Evolutionary conservation across 257 asterid genomes (phyloP).

Genomic region (Solanum paucissectum): DNA sequence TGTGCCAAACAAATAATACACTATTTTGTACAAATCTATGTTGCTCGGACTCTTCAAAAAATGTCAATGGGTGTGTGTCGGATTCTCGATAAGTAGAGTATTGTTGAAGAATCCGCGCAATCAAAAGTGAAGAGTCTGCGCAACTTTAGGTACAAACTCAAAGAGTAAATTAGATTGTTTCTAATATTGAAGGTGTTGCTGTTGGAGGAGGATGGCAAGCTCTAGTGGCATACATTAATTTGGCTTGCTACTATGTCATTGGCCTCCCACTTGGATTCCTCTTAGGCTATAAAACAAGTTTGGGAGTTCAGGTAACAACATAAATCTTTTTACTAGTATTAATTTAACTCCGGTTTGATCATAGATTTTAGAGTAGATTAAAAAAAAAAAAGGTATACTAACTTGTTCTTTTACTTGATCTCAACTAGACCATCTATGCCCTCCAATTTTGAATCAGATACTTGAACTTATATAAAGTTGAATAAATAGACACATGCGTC

Average conservation of each 20-base stretch:
- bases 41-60: too few species aligned
- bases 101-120: background rate
- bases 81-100: too few species aligned
- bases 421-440: background rate
- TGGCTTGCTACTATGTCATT: constrained; percentile 62
- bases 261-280: constrained; percentile 79
- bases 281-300: constrained; percentile 58
- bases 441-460: background rate
- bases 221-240: constrained; percentile 73
- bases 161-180: background rate
- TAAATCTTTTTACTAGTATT: background rate
- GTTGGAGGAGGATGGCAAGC: constrained; percentile 99
- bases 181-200: constrained; percentile 59
- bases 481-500: background rate
- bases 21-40: background rate
- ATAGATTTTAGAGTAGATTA: background rate
- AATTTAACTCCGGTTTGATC: background rate
- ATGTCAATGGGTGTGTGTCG: too few species aligned
- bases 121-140: background rate
- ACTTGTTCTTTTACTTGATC: background rate
- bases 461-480: background rate
- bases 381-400: background rate
- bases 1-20: background rate
- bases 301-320: constrained; percentile 67
- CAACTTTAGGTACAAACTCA: background rate